A percentile compares a stretch with the other conserved stretches of the same genome.
These are phyloP conservation scores for Yarrowia sp. DNA, from an alignment of 805 yeast genomes.

Conservation along the genomic window DNA sequence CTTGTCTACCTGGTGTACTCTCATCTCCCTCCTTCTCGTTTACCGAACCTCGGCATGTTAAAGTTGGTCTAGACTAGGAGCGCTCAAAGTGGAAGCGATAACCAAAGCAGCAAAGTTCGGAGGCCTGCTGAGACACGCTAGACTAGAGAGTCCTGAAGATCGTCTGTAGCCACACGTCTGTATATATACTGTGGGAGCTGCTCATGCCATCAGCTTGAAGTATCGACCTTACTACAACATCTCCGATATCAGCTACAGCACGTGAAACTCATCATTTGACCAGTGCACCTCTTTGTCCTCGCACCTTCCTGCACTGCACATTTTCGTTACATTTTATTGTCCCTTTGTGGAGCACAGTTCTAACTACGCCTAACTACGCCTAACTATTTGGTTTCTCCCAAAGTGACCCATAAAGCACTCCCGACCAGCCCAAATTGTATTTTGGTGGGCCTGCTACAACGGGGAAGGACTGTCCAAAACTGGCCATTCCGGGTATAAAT, in stretches of 20 bases:
- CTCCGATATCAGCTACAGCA: background rate
- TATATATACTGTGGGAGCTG: background rate
- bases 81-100: background rate
- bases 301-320: too few species aligned
- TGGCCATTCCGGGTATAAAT: background rate
- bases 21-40: background rate
- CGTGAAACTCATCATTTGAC: too few species aligned
- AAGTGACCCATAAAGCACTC: conserved; percentile 1
- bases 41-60: background rate
- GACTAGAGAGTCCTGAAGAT: background rate
- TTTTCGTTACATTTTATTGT: too few species aligned
- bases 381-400: background rate
- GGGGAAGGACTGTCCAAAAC: background rate
- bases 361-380: background rate
- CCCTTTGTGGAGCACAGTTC: too few species aligned
- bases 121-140: background rate
- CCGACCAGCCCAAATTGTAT: conserved; percentile 1
- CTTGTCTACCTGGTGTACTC: too few species aligned
- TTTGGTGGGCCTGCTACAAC: background rate
- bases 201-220: too few species aligned
- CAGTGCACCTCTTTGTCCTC: too few species aligned
- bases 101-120: background rate
- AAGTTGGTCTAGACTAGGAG: background rate
- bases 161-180: background rate
- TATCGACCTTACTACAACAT: too few species aligned